A percentile compares a stretch with the other conserved stretches of the same genome.
phyloP scores from a whole-genome alignment of 306 rosid species.

The Morella rubra region DNA sequence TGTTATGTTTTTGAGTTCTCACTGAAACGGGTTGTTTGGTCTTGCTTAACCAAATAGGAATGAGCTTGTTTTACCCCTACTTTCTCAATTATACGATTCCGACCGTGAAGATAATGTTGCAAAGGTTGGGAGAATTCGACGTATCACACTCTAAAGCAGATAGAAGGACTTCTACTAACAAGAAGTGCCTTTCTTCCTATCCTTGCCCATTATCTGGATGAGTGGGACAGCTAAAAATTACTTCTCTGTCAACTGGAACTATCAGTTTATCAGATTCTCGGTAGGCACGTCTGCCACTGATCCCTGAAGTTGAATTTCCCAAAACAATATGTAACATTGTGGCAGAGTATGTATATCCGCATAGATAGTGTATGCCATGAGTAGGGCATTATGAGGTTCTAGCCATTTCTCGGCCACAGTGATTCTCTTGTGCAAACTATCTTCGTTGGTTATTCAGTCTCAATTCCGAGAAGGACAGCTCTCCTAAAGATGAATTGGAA shows the following conservation, averaged over 20 bases:
- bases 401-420: conserved; percentile 16
- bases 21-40: too few species aligned
- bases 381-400: conserved; percentile 23
- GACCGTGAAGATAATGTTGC: too few species aligned
- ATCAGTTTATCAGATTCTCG: too few species aligned
- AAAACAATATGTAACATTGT: conserved; percentile 80
- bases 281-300: conserved; percentile 7
- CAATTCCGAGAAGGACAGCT: conserved; percentile 84
- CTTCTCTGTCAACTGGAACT: neutral
- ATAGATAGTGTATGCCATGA: conserved; percentile 81
- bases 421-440: conserved; percentile 69
- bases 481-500: conserved; percentile 79
- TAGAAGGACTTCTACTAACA: neutral
- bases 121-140: too few species aligned
- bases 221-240: neutral
- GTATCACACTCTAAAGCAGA: neutral
- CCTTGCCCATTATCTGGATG: neutral
- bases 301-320: conserved; percentile 63
- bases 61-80: too few species aligned
- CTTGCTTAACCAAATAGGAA: too few species aligned
- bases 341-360: conserved; percentile 67
- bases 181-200: neutral
- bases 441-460: conserved; percentile 84
- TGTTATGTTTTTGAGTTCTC: too few species aligned
- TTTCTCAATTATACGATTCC: too few species aligned